Evolutionary conservation across 1,284 basidiomycete genomes (phyloP).

Genomic region (Hemileia vastatrix): DNA sequence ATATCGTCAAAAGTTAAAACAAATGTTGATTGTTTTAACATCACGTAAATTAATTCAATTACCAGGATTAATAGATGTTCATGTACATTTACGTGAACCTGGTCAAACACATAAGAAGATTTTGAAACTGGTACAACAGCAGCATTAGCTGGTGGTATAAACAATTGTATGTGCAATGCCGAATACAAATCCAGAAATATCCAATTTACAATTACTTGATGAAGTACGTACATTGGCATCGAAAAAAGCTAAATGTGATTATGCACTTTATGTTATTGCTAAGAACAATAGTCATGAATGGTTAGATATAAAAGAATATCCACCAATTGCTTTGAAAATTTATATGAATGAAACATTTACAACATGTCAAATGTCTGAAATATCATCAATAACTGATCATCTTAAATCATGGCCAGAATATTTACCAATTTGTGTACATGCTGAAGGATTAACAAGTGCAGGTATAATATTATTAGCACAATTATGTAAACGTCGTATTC

Average conservation of each 20-base stretch:
- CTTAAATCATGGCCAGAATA: constrained; percentile 83
- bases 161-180: too few relatives aligned
- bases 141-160: constrained; percentile 72
- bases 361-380: constrained; percentile 60
- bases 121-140: constrained; percentile 63
- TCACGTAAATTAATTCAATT: constrained; percentile 55
- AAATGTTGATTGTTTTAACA: constrained; percentile 79
- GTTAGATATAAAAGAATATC: too few relatives aligned
- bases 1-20: constrained; percentile 83
- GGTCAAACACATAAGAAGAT: too few relatives aligned
- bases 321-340: too few relatives aligned
- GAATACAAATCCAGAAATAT: too few relatives aligned
- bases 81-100: too few relatives aligned
- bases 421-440: constrained; percentile 86
- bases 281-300: constrained; percentile 62
- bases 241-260: too few relatives aligned
- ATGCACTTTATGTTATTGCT: constrained; percentile 72
- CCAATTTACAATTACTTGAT: too few relatives aligned
- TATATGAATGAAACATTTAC: too few relatives aligned
- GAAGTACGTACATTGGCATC: too few relatives aligned
- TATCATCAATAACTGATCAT: constrained; percentile 65
- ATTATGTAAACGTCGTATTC: constrained; percentile 76
- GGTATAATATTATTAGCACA: constrained; percentile 86
- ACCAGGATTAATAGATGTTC: too few relatives aligned
- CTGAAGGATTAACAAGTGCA: constrained; percentile 79